phyloP scores from a whole-genome alignment of 1,139 yeast genomes.

The Yamadazyma pseudoaaseri region DNA sequence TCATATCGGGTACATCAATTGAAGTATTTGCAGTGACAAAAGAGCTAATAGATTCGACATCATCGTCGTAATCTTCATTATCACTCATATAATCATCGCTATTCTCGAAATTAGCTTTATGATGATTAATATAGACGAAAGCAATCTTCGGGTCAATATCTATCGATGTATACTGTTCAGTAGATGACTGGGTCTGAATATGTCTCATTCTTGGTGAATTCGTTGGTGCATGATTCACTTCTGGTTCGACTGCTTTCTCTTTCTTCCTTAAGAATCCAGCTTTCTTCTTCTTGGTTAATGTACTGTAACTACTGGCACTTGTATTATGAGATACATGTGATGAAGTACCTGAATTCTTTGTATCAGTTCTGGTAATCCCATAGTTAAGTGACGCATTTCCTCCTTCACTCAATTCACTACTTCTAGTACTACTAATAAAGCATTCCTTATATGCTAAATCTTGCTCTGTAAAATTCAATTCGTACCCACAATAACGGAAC shows the following conservation, averaged over 20 bases:
- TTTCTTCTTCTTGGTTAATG: conserved; percentile 17
- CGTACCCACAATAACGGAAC: conserved; percentile 40
- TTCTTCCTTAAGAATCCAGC: conserved; percentile 19
- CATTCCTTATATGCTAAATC: conserved; percentile 35
- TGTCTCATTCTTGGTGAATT: conserved; percentile 27
- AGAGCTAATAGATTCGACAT: conserved; percentile 28
- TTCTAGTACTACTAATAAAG: conserved; percentile 32
- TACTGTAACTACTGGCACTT: conserved; percentile 15
- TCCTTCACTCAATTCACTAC: conserved; percentile 20
- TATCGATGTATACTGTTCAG: conserved; percentile 28
- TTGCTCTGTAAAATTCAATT: conserved; percentile 26
- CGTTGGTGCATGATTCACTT: conserved; percentile 17
- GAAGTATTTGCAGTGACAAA: conserved; percentile 40
- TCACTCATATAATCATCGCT: conserved; percentile 23
- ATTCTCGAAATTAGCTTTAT: conserved; percentile 24
- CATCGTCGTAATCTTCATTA: conserved; percentile 18
- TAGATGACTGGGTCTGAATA: conserved; percentile 30
- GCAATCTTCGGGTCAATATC: conserved; percentile 23
- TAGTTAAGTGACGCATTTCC: conserved; percentile 15
- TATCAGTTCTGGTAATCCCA: conserved; percentile 26
- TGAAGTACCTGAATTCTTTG: conserved; percentile 30
- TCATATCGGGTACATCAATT: conserved; percentile 24
- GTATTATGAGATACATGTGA: conserved; percentile 25
- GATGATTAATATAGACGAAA: conserved; percentile 23
- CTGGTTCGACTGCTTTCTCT: conserved; percentile 11